Evolutionary conservation across 345 rosid genomes (phyloP), one percentile per base, ranked within the genome.

Genomic region (Gossypium sturtianum): DNA sequence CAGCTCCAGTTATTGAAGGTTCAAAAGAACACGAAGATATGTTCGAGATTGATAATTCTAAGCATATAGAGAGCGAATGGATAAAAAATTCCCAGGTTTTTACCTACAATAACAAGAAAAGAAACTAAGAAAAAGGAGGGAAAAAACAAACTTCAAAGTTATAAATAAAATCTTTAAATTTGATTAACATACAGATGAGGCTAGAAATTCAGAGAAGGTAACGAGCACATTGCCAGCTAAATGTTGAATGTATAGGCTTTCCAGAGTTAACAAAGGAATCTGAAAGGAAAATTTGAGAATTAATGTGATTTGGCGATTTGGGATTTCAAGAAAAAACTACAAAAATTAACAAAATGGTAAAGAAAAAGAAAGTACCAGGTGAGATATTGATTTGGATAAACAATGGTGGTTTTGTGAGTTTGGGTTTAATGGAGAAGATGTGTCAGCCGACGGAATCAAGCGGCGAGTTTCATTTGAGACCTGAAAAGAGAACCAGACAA

Each of bases 211-310:
- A 0, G 94, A 85, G 62, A 88, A 64, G 71, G 74, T 77, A 17
- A 75, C 84, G 80, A 94, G 89, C 68, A 90, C 72, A 72, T 84
- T 89, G 78, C 89, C 88, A 5, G 82, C 86, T 82, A 84, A 78
- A 86, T 91, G 94, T 72, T 77, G 89, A 85, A 89, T 65, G 78
- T 80, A 89, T 7, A 51, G 85, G 76, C 71, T 87, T 79, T 81
- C 84, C 45, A 81, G 74, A 19, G 79, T 77, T 34, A 89, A 76
- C 74, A 87, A 82, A 78, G 64, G 49, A 69, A 87, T 82, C 98
- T 94, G 86, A 76, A 11, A 70, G 43, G 68, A 61, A 72, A 67
- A 41, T 5, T 54, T 73, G 67, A 70, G 34, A 59, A 45, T 11
- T 45, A 4, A 9, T 59, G 1, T 47, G 41, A 17, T 59, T 22